Conservation (phyloP, 2,329 filamentous ascomycete genomes). For the Xylariaceae sp. region DNA sequence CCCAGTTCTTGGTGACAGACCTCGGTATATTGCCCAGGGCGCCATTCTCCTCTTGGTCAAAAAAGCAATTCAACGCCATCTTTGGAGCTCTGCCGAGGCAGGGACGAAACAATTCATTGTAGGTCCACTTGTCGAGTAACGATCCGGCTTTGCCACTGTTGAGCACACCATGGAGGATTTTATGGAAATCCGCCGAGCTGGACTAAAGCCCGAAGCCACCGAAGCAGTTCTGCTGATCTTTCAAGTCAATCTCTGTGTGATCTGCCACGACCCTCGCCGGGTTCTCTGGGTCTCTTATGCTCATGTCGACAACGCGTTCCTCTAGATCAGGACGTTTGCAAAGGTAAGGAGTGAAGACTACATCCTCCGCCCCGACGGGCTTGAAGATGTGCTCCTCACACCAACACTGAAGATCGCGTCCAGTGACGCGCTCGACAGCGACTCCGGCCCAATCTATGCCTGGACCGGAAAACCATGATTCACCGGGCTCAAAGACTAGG, state of each 20-base stretch:
- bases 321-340: conserved; percentile 15
- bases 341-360: conserved; percentile 17
- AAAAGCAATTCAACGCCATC: conserved; percentile 9
- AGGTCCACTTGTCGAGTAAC: conserved; percentile 8
- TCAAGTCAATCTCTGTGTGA: conserved; percentile 1
- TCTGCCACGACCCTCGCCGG: conserved; percentile 8
- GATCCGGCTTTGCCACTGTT: conserved; percentile 10
- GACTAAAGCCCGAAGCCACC: conserved; percentile 19
- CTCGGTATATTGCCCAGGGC: conserved; percentile 18
- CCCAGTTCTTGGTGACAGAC: conserved; percentile 14
- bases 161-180: conserved; percentile 16
- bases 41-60: conserved; percentile 13
- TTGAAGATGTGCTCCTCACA: conserved; percentile 19
- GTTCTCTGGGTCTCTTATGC: conserved; percentile 18
- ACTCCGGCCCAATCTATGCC: conserved; percentile 41
- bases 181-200: conserved; percentile 16
- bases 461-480: conserved; percentile 39
- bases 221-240: conserved; percentile 17
- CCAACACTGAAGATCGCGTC: conserved; percentile 14
- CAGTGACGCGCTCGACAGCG: conserved; percentile 17
- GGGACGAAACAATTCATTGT: conserved; percentile 19
- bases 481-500: conserved; percentile 42
- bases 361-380: conserved; percentile 13
- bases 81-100: conserved; percentile 17
- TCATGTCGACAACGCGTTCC: conserved; percentile 17